Evolutionary conservation across 345 rosid genomes (phyloP).

Genomic region (Isatis tinctoria): DNA sequence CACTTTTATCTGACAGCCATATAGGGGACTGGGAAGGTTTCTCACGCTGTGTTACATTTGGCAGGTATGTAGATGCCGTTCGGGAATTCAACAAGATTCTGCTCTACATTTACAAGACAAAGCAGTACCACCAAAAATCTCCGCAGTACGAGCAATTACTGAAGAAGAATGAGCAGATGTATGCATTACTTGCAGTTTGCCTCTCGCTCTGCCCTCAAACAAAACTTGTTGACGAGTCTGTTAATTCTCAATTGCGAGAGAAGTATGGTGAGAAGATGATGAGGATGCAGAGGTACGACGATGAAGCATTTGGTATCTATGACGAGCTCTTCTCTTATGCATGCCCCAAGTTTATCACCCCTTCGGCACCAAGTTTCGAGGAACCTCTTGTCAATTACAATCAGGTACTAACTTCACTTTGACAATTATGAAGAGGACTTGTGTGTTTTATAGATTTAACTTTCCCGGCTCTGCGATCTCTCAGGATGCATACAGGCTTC

Average conservation of each 20-base stretch:
- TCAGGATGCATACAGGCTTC: constrained; percentile 96
- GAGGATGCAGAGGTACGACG: constrained; percentile 90
- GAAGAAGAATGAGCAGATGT: constrained; percentile 99
- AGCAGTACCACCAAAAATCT: constrained; percentile 90
- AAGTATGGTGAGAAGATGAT: constrained; percentile 98
- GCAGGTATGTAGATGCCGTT: constrained; percentile 91
- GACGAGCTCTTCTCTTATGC: constrained; percentile 99
- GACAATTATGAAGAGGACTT: background rate
- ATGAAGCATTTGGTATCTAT: constrained; percentile 72
- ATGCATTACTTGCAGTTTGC: constrained; percentile 79
- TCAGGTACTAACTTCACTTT: constrained; percentile 48
- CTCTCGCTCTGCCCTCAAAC: constrained; percentile 93
- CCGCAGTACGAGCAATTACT: constrained; percentile 92
- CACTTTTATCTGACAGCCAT: background rate
- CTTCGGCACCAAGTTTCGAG: constrained; percentile 87
- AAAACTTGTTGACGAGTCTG: constrained; percentile 90
- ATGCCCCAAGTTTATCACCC: constrained; percentile 96
- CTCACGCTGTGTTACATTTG: background rate
- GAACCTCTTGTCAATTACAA: constrained; percentile 96
- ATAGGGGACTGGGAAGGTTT: background rate
- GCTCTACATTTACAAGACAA: constrained; percentile 85
- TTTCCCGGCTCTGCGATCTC: background rate
- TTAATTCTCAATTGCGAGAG: constrained; percentile 79
- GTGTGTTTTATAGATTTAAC: background rate
- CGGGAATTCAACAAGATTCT: constrained; percentile 95